Conservation (phyloP, 257 asterid species). For the Solanum bulbocastanum region DNA sequence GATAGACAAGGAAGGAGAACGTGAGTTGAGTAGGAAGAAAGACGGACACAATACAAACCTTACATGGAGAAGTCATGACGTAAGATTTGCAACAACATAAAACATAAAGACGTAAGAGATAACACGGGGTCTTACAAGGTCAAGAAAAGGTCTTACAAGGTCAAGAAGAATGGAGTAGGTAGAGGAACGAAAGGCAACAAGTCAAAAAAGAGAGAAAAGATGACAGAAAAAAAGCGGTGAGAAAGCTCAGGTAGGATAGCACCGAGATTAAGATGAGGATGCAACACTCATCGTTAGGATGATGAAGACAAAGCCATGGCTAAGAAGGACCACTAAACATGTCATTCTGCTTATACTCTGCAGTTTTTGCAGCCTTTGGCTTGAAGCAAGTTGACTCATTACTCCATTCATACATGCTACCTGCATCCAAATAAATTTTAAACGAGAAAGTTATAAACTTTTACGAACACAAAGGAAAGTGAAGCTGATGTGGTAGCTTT, state of each 20-base stretch:
- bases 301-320: neutral
- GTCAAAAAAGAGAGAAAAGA: constrained; percentile 25
- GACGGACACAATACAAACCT: neutral
- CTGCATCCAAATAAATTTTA: constrained; percentile 18
- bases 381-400: neutral
- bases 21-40: constrained; percentile 36
- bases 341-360: constrained; percentile 16
- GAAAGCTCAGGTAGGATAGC: constrained; percentile 93
- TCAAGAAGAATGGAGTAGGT: constrained; percentile 36
- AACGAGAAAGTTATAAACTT: neutral
- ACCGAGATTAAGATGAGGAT: constrained; percentile 24
- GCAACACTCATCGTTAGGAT: neutral
- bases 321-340: neutral
- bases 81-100: neutral
- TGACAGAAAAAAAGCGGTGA: neutral
- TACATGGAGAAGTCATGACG: constrained; percentile 9
- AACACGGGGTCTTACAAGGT: constrained; percentile 81
- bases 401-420: constrained; percentile 18
- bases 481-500: neutral
- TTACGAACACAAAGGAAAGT: no score
- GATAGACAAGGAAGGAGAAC: constrained; percentile 99
- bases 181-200: constrained; percentile 41
- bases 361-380: constrained; percentile 4
- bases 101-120: neutral
- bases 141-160: constrained; percentile 90